Evolutionary conservation across 768 basidiomycete species (phyloP).

Genomic region (Psilocybe subaeruginosa): DNA sequence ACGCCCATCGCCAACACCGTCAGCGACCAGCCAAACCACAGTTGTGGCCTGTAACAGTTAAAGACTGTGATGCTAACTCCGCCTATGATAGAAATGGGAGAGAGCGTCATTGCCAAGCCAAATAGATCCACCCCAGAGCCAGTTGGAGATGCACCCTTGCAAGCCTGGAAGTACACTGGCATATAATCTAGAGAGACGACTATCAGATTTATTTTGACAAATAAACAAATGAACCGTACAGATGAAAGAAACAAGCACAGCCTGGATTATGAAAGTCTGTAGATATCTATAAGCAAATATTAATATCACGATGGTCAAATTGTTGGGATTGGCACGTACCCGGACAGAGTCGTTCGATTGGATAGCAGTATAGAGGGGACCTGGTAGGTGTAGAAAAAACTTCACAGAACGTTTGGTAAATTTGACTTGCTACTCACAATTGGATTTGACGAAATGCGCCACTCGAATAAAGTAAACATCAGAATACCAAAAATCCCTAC

Average conservation of each 20-base stretch:
- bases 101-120: slow-evolving; percentile 34
- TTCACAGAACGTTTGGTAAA: too few relatives aligned
- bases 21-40: slow-evolving; percentile 35
- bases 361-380: slow-evolving; percentile 17
- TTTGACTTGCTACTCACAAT: neutral
- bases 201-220: neutral
- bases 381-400: neutral
- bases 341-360: neutral
- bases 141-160: slow-evolving; percentile 35
- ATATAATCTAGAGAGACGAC: neutral
- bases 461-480: slow-evolving; percentile 43
- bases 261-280: neutral
- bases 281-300: neutral
- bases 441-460: neutral
- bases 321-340: neutral
- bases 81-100: slow-evolving; percentile 39
- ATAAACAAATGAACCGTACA: neutral
- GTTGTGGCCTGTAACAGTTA: slow-evolving; percentile 17
- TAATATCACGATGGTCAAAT: neutral
- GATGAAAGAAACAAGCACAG: neutral
- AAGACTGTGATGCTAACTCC: neutral
- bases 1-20: slow-evolving; percentile 38
- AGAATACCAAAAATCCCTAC: slow-evolving; percentile 42
- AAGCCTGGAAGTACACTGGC: slow-evolving; percentile 38
- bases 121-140: slow-evolving; percentile 37